Base-by-base conservation (phyloP, 805 yeast genomes). In the Wickerhamiella dianesei region DNA sequence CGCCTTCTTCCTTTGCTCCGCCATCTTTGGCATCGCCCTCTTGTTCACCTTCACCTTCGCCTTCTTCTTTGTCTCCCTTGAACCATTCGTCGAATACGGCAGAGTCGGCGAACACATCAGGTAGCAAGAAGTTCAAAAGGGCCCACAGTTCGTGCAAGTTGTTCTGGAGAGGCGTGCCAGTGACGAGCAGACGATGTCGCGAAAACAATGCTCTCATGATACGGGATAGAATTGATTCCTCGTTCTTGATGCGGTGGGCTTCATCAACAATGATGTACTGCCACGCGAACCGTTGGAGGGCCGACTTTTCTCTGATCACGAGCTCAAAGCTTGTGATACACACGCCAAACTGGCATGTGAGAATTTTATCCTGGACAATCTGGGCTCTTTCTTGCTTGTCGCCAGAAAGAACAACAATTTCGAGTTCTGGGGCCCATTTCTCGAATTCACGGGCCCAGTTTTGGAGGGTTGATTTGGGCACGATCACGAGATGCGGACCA, bases 141-240 rank as follows among this genome's bases (percentile, higher is more conserved):
- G 97, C 96, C 98, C 98, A 89, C 44, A 89, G 71, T 64, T 92
- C 98, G 63, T 92, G 98, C 41, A 89, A 68, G 54, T 92, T 92
- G 61, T 89, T 89, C 58, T 89, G 98, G 45, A 89, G 67, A 0
- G 98, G 98, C 0, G 98, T 89, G 53, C 98, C 98, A 0, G 98
- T 89, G 51, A 89, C 87, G 44, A 89, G 70, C 20, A 89, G 67
- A 51, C 98, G 71, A 59, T 85, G 84, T 49, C 79, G 76, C 5
- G 96, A 86, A 60, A 83, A 83, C 59, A 89, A 85, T 13, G 86
- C 64, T 53, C 97, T 75, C 51, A 92, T 88, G 56, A 92, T 88
- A 61, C 86, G 95, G 1, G 95, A 85, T 42, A 89, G 69, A 21
- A 92, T 79, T 50, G 89, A 79, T 59, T 86, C 94, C 62, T 92